Base-by-base conservation (phyloP, 1,139 yeast genomes). In the Nakaseomyces glabratus region DNA sequence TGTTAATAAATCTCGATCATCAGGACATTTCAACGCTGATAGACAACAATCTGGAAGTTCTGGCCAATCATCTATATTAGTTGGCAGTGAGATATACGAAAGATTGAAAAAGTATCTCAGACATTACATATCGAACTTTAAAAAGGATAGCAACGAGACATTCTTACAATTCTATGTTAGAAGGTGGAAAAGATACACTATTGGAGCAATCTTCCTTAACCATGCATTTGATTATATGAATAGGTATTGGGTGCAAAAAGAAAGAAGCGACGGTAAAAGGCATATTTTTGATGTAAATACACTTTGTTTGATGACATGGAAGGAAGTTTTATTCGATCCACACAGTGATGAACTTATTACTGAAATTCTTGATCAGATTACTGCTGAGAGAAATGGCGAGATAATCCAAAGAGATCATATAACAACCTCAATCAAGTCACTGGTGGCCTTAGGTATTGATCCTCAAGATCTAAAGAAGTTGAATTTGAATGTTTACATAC, bases 211-310 rank as follows among this genome's bases (percentile, higher is more conserved):
- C 13, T 82, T 85, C 58, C 64, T 93, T 60, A 86, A 86, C 59
- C 93, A 93, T 58, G 93, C 93, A 19, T 85, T 90, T 55, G 95
- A 88, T 56, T 93, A 93, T 59, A 77, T 93, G 73, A 93, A 93
- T 59, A 73, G 97, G 45, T 90, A 90, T 61, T 93, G 98, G 98
- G 96, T 93, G 33, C 85, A 82, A 51, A 86, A 93, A 55, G 97
- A 90, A 59, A 72, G 97, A 51, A 82, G 88, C 28, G 97, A 90
- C 55, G 97, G 97, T n/a, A 75, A 85, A 51, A 71, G 88, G 45
- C 86, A 85, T 50, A 76, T 90, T 33, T 85, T 78, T 57, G 98
- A 93, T 58, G 93, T 93, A 24, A 79, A 84, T 52, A 86, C 96
- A 1, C 66, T 90, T 47, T 81, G 95, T 36, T 65, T 90, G 41